These are phyloP conservation scores for Penicillium sp. DNA, from an alignment of 2,329 filamentous ascomycete species.

Conservation along the genomic window DNA sequence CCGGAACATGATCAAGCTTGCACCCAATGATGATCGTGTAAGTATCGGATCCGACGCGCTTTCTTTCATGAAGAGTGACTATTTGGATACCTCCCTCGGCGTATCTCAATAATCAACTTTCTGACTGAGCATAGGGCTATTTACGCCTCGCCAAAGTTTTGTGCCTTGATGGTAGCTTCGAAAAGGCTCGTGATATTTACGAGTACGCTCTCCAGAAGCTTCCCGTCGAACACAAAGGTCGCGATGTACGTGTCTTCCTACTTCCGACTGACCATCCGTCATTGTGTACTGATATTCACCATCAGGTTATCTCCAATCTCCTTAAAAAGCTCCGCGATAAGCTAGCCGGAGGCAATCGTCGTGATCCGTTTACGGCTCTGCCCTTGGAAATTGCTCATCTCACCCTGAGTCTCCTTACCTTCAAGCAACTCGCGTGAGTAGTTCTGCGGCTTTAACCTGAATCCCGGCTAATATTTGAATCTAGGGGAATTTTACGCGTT, in stretches of 20 bases:
- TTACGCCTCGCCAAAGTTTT: constrained; percentile 27
- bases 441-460: background rate
- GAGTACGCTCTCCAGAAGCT: constrained; percentile 57
- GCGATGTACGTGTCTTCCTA: constrained; percentile 23
- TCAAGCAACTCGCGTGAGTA: constrained; percentile 52
- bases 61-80: background rate
- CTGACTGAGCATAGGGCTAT: constrained; percentile 1
- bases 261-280: background rate
- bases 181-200: constrained; percentile 58
- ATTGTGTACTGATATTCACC: background rate
- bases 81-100: background rate
- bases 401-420: constrained; percentile 55
- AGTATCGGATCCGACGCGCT: background rate
- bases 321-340: constrained; percentile 52
- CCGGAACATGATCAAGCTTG: constrained; percentile 56
- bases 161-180: constrained; percentile 48
- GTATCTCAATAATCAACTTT: background rate
- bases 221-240: constrained; percentile 36
- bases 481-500: constrained; percentile 53
- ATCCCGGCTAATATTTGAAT: background rate
- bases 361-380: constrained; percentile 55
- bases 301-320: constrained; percentile 30
- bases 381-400: constrained; percentile 57
- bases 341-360: constrained; percentile 40
- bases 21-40: constrained; percentile 55